Evolutionary conservation across 202 grass and related monocot genomes (phyloP), one percentile per base, ranked within the genome.

Genomic region (Schoenoplectus triqueter): DNA sequence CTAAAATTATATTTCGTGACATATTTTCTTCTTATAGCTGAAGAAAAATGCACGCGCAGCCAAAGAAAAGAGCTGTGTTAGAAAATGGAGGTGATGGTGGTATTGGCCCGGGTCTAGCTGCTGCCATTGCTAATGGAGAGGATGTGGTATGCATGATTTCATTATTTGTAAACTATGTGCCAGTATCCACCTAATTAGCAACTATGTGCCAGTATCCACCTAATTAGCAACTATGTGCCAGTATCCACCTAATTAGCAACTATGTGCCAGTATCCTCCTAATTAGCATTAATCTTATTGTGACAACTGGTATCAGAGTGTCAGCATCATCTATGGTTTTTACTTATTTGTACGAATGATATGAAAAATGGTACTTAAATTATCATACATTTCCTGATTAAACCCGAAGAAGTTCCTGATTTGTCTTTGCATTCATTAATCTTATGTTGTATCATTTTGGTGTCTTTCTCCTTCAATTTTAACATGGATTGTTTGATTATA

Each of bases 51-150:
- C 85, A 85, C 78, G 87, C 90, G 70, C 84, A 80, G 71, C 47
- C 89, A 15, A 97, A 97, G 88, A 97, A 86, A 70, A 84, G 85
- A 69, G 51, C 69, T 17, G 44, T 84, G 3, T 20, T 44, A 52
- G 94, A 97, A 82, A 97, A 92, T 83, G 91, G 90, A 57, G 81
- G 63, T 18, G 85, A 94, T 80, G 86, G 57, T 2, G 84, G 85
- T 42, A 49, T 84, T 1, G 88, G 88, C 39, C 54, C 66, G 6
- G 84, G 82, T 39, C 83, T 97, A 56, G 91, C 87, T 4, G 56
- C 86, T 50, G 84, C 88, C 59, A 86, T 92, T 10, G 88, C 88
- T 65, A 97, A 94, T 71, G 81, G 86, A 22, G 91, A 94, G 80
- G 91, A 94, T 59, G 66, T 97, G 60, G 81, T 83, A 83, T 59